Base-by-base conservation (phyloP, 148 eudicot species). In the Bassia scoparia region DNA sequence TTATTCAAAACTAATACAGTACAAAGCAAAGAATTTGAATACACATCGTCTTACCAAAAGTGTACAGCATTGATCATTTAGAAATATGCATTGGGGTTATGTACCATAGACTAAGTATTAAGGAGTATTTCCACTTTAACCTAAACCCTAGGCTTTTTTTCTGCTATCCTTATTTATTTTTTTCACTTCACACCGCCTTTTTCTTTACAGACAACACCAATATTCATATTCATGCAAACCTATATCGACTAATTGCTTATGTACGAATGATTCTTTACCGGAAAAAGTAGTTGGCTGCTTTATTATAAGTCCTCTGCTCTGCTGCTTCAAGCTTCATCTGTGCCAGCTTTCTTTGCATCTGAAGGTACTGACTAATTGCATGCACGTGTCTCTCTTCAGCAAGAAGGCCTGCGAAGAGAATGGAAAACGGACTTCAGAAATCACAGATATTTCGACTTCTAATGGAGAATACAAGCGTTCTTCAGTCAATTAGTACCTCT, bases 331-430 rank as follows among this genome's bases (percentile, higher is more conserved):
- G 26, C 67, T 65, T 70, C 68, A 65, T 64, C 62, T 74, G 55
- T 2, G 76, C 78, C 61, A 70, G 63, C 78, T 67, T 67, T 35
- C 59, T 74, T 37, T 75, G 82, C 71, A 75, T 75, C 75, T 79
- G 75, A 56, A 79, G 50, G 34, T 70, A 54, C n/a, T 75, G 75
- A 41, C 71, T 70, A 3, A 79, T 55, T n/a, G 72, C 23, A 5
- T 72, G 60, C 2, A 67, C 60, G 61, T 33, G 64, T 26, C 56
- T 35, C 53, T 48, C 71, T 27, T 64, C 72, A 65, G 67, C 68
- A 27, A 64, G 67, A 24, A 49, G 26, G 29, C 59, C 82, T 74
- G 62, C 33, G 27, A 74, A 21, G 56, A 13, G 5, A 56, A 41
- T 49, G 48, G 15, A 58, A 55, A 3, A 50, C 29, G 29, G 2